Evolutionary conservation across 1,284 basidiomycete species (phyloP).

Genomic region (Microstroma glucosiphilum): DNA sequence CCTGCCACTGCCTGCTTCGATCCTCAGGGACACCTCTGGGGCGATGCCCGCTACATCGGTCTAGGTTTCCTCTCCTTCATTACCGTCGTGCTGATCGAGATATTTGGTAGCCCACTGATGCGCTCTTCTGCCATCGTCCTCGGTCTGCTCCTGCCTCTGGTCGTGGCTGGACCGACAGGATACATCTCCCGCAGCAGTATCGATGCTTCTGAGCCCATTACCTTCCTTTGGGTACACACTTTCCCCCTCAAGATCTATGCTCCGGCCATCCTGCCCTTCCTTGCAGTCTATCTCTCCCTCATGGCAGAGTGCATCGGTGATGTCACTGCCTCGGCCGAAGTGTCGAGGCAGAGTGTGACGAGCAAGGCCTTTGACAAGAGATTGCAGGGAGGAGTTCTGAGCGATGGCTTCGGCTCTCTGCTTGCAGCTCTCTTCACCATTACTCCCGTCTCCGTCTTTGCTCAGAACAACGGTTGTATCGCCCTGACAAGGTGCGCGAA

Average conservation of each 20-base stretch:
- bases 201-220: constrained; percentile 27
- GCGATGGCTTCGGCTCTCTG: constrained; percentile 60
- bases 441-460: constrained; percentile 70
- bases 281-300: constrained; percentile 63
- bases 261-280: constrained; percentile 73
- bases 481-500: constrained; percentile 50
- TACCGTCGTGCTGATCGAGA: constrained; percentile 65
- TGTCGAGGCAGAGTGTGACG: constrained; percentile 59
- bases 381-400: constrained; percentile 76
- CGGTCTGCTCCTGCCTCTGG: constrained; percentile 38
- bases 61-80: constrained; percentile 76
- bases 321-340: constrained; percentile 75
- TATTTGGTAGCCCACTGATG: constrained; percentile 71
- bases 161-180: constrained; percentile 33
- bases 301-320: constrained; percentile 82
- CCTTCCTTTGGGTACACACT: constrained; percentile 61
- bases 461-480: constrained; percentile 66
- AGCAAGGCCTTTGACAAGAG: constrained; percentile 62
- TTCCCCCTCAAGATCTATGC: constrained; percentile 74
- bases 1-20: constrained; percentile 64
- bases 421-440: constrained; percentile 73
- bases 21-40: constrained; percentile 61
- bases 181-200: constrained; percentile 30
- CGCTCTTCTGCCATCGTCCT: constrained; percentile 58
- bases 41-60: constrained; percentile 73